Evolutionary conservation across 805 yeast species (phyloP), one percentile per base, ranked within the genome.

Genomic region (Torulaspora gathmanii): DNA sequence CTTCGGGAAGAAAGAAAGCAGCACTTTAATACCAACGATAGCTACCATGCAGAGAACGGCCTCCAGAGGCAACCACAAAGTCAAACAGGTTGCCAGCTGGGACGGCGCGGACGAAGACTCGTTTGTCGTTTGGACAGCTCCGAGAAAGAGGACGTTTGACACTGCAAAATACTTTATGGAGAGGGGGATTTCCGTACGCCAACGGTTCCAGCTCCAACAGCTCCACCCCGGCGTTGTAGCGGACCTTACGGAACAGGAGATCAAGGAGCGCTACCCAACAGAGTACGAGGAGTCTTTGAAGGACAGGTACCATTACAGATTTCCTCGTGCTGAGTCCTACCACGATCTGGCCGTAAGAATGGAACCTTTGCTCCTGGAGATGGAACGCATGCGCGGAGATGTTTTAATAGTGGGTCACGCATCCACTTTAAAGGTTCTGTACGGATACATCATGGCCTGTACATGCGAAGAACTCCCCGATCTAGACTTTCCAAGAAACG

Each of bases 321-420:
- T 78, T 61, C 86, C 96, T 2, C 74, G 98, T 40, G 88, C 95
- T 0, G 99, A 93, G 68, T 86, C 95, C 40, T 93, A 89, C 61
- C 99, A 93, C 66, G 99, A 93, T 65, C 74, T 93, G 46, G 98
- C 99, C 0, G 83, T 93, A 29, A 80, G 96, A 56, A 77, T 93
- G 69, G 99, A 93, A 67, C 96, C 98, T 0, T 72, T 93, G 44
- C 79, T 93, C 49, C 73, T 93, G 62, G 98, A 93, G 65, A 83
- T 93, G 80, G 99, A 93, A 65, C 77, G 97, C 55, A 82, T 85
- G 77, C 78, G 86, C 42, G 86, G 88, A 16, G 96, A 89, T 61
- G 77, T 93, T 12, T 70, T 93, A 53, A 84, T 93, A 48, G 85
- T 93, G 54, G 97, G 96, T 1, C 97, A 93, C 63, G 97, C 91